phyloP scores from a whole-genome alignment of 2,329 filamentous ascomycete genomes.

The Fusarium compactum region DNA sequence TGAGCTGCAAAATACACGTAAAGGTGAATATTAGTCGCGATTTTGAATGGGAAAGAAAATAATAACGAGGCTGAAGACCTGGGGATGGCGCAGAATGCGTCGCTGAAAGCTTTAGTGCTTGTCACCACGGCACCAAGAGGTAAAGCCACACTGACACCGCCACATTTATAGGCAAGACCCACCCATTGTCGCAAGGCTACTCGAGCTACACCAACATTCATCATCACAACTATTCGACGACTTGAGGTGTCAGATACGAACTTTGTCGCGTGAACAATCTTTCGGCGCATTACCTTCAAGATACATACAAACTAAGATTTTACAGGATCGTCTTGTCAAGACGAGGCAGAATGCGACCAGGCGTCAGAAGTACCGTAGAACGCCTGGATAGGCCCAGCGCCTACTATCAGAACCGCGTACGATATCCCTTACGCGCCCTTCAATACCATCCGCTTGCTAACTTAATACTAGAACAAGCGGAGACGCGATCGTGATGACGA shows the following conservation, averaged over 20 bases:
- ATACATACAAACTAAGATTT: neutral
- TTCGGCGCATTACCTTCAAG: neutral
- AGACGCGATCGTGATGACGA: constrained; percentile 72
- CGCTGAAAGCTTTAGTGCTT: constrained; percentile 21
- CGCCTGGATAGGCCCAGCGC: constrained; percentile 94
- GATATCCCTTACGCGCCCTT: constrained; percentile 40
- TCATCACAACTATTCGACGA: constrained; percentile 13
- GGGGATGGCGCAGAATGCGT: constrained; percentile 31
- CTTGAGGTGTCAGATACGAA: constrained; percentile 1
- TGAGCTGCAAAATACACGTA: neutral
- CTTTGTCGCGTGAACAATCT: neutral
- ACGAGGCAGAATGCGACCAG: constrained; percentile 57
- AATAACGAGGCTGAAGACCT: constrained; percentile 41
- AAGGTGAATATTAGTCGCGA: neutral
- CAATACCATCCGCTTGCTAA: constrained; percentile 17
- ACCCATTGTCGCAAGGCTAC: constrained; percentile 24
- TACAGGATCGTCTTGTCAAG: neutral
- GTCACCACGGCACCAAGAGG: constrained; percentile 26
- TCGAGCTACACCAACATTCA: constrained; percentile 32
- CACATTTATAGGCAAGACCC: constrained; percentile 16
- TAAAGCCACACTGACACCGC: constrained; percentile 31
- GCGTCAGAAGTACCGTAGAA: constrained; percentile 80
- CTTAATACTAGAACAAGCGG: constrained; percentile 73
- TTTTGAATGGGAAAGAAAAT: constrained; percentile 30
- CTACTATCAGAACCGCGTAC: constrained; percentile 87